Conservation (phyloP, 2,329 filamentous ascomycete genomes). For the Phialophora chinensis region DNA sequence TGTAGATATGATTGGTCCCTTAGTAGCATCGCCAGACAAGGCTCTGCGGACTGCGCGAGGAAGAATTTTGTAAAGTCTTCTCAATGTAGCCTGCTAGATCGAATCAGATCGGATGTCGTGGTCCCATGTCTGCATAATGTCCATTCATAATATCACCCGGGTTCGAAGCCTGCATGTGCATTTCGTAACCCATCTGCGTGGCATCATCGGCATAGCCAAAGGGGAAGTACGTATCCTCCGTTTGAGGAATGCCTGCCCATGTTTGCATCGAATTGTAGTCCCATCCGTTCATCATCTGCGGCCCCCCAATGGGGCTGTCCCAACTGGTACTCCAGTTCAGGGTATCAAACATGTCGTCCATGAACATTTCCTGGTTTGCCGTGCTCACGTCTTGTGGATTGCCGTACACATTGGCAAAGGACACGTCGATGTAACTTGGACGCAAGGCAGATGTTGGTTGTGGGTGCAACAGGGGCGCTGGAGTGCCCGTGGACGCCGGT, state of each 20-base stretch:
- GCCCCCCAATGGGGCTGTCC: conserved; percentile 34
- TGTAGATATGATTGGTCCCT: not conserved
- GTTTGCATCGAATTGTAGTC: conserved; percentile 32
- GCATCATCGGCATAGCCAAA: conserved; percentile 24
- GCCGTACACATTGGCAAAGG: conserved; percentile 30
- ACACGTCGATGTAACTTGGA: conserved; percentile 29
- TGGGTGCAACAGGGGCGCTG: conserved; percentile 18
- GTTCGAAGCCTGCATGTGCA: conserved; percentile 23
- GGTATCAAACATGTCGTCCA: conserved; percentile 38
- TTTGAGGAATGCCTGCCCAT: conserved; percentile 33
- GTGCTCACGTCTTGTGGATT: conserved; percentile 26
- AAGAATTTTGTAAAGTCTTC: not conserved
- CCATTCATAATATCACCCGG: conserved; percentile 17
- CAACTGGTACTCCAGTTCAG: conserved; percentile 37
- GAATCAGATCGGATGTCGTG: conserved; percentile 3
- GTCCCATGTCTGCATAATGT: conserved; percentile 20
- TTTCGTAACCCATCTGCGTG: conserved; percentile 25
- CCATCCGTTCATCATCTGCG: conserved; percentile 32
- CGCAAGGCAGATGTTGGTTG: conserved; percentile 17
- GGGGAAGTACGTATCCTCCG: conserved; percentile 32
- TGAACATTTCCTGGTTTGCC: conserved; percentile 32
- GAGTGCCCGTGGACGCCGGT: conserved; percentile 17
- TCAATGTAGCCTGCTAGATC: not conserved
- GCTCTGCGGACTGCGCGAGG: not conserved
- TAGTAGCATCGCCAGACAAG: not conserved